Evolutionary conservation across 345 rosid genomes (phyloP).

Genomic region (Lepidium aucheri): DNA sequence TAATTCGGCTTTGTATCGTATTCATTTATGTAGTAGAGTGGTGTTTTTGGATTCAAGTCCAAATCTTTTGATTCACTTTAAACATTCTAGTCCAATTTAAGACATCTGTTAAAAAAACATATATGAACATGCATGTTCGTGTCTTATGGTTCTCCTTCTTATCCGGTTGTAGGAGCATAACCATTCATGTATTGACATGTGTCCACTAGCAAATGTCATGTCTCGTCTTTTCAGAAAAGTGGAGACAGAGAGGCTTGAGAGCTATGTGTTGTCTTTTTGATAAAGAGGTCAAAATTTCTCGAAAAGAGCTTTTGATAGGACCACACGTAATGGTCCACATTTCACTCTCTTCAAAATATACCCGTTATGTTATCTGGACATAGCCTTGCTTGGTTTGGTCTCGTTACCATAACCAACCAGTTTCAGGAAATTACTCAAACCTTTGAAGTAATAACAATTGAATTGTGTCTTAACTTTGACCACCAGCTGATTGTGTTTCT

Average conservation of each 20-base stretch:
- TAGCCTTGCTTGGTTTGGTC: background rate
- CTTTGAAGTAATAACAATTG: background rate
- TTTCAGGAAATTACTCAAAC: background rate
- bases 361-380: too few species aligned
- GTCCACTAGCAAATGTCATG: background rate
- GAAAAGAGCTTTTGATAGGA: background rate
- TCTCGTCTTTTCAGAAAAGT: conserved; percentile 11
- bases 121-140: background rate
- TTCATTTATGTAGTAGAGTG: background rate
- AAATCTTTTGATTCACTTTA: background rate
- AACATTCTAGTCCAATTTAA: background rate
- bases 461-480: background rate
- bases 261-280: background rate
- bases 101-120: background rate
- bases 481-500: background rate
- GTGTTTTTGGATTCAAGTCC: background rate
- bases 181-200: background rate
- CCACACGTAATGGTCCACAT: background rate
- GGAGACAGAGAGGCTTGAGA: background rate
- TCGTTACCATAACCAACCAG: too few species aligned
- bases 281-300: background rate
- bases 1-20: background rate
- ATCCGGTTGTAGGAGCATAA: background rate
- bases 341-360: background rate
- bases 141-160: background rate